Conservation (phyloP, 2,329 filamentous ascomycete genomes). For the Harringtonia lauricola region DNA sequence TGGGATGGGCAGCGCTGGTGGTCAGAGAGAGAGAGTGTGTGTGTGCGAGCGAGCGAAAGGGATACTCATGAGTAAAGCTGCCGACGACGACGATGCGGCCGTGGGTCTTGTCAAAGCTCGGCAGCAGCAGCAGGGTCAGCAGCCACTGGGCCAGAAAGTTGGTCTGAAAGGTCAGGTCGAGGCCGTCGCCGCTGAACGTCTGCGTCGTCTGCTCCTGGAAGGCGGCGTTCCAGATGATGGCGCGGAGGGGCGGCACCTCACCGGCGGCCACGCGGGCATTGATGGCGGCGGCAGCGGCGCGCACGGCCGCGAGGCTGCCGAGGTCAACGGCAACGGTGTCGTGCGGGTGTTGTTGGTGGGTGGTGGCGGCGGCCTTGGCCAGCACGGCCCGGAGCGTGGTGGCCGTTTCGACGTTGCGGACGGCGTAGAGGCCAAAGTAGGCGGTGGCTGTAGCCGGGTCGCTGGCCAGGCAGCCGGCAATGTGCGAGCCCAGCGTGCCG, state of each 20-base stretch:
- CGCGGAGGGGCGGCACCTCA: conserved; percentile 17
- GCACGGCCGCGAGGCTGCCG: conserved; percentile 8
- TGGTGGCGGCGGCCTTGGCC: background rate
- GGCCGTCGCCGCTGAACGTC: conserved; percentile 20
- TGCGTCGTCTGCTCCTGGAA: conserved; percentile 14
- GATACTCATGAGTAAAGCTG: conserved; percentile 22
- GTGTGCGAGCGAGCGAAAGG: background rate
- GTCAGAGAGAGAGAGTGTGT: background rate
- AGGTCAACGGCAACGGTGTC: conserved; percentile 13
- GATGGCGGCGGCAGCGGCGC: conserved; percentile 9
- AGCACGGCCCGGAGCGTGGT: conserved; percentile 5
- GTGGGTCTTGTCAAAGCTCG: conserved; percentile 20
- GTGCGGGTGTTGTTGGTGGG: conserved; percentile 1
- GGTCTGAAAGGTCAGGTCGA: conserved; percentile 20
- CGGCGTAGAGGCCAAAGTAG: conserved; percentile 9
- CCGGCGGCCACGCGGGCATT: conserved; percentile 10
- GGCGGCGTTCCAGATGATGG: conserved; percentile 18
- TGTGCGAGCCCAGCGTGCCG: conserved; percentile 8
- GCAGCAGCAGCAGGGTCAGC: conserved; percentile 19
- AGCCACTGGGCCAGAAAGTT: conserved; percentile 23
- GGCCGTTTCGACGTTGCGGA: conserved; percentile 6
- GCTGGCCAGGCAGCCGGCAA: conserved; percentile 3
- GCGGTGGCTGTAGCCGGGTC: background rate
- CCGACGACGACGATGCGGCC: conserved; percentile 21
- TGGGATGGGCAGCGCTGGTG: conserved; percentile 8